Percentiles rank a stretch among this genome's conserved stretches.
These are phyloP conservation scores for Mycocentrospora acerina DNA, from an alignment of 2,329 filamentous ascomycete species.

Conservation along the genomic window DNA sequence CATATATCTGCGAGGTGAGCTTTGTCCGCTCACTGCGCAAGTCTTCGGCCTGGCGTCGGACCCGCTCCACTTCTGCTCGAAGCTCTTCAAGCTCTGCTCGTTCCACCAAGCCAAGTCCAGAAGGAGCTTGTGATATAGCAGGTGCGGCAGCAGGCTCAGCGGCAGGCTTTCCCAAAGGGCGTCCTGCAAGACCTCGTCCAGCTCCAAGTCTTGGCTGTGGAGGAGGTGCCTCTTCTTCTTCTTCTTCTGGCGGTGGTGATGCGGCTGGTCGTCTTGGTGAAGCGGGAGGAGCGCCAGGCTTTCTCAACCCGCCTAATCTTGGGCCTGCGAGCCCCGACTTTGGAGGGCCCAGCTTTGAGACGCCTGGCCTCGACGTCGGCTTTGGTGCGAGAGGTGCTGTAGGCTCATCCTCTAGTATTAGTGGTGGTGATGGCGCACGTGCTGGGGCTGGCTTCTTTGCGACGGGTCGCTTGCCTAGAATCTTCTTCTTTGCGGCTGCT, in stretches of 20 bases:
- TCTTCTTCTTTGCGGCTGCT: slow-evolving; percentile 41
- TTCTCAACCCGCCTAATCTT: slow-evolving; percentile 45
- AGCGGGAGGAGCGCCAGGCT: slow-evolving; percentile 42
- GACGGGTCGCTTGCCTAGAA: slow-evolving; percentile 53
- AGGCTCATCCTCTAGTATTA: slow-evolving; percentile 45
- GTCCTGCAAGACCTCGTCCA: slow-evolving; percentile 75
- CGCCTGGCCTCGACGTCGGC: slow-evolving; percentile 55
- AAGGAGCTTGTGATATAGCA: slow-evolving; percentile 53
- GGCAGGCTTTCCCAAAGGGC: slow-evolving; percentile 83
- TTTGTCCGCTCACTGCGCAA: slow-evolving; percentile 78
- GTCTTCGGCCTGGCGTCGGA: slow-evolving; percentile 75
- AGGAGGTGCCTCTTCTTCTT: slow-evolving; percentile 47
- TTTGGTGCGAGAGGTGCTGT: slow-evolving; percentile 61
- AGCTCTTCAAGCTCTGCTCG: slow-evolving; percentile 91
- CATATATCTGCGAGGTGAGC: slow-evolving; percentile 82
- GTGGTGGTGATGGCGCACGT: slow-evolving; percentile 36
- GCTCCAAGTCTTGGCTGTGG: slow-evolving; percentile 62
- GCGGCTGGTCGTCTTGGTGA: slow-evolving; percentile 47
- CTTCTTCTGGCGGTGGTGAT: slow-evolving; percentile 47
- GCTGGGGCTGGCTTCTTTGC: slow-evolving; percentile 54
- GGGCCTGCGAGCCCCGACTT: slow-evolving; percentile 43
- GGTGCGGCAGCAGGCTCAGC: slow-evolving; percentile 60
- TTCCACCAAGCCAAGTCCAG: slow-evolving; percentile 75
- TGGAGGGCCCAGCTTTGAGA: slow-evolving; percentile 43
- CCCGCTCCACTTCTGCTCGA: slow-evolving; percentile 76